Base-by-base conservation (phyloP, 2,329 filamentous ascomycete species). In the Paraphaeosphaeria sporulosa region DNA sequence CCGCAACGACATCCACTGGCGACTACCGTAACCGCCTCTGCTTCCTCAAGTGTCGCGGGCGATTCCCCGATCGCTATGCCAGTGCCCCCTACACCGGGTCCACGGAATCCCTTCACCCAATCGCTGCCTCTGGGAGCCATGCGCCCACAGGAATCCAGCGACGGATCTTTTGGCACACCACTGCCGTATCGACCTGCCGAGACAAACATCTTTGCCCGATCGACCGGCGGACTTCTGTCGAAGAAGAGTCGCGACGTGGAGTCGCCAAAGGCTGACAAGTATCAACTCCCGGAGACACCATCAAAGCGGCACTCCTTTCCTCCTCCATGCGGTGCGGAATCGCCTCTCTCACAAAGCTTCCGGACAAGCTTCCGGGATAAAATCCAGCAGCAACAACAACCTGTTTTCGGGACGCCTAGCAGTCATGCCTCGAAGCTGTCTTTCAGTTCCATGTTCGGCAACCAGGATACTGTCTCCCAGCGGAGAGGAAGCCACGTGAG, bases 241-340 rank as follows among this genome's bases (percentile, higher is more conserved):
- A 99, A 99, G 81, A 92, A 96, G 77, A 96, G 95, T 72, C 89
- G 92, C 59, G 80, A 82, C 75, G 86, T 89, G 0, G 92, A 97
- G 67, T 86, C 92, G 54, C 86, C 76, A 44, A 63, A 65, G 79
- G 81, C 66, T 78, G 76, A 55, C 30, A 85, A 84, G 77, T 88
- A 90, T 73, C 81, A 87, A 32, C 94, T 96, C 84, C 94, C 95
- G 0, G 95, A 98, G 74, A 99, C 95, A 1, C 95, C 95, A 1
- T 98, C 95, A 79, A 99, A 98, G 82, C 93, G 95, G 74, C 89
- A 90, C 81, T 90, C 59, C 87, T 94, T 79, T 84, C 90, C 69
- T 87, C 90, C 54, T 86, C 25, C 87, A 77, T 44, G 86, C 87
- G 64, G 86, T 88, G 59, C 86, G 88, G 54, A 56, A 44, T 56